phyloP scores from a whole-genome alignment of 345 rosid species.

The Hibiscus syriacus region DNA sequence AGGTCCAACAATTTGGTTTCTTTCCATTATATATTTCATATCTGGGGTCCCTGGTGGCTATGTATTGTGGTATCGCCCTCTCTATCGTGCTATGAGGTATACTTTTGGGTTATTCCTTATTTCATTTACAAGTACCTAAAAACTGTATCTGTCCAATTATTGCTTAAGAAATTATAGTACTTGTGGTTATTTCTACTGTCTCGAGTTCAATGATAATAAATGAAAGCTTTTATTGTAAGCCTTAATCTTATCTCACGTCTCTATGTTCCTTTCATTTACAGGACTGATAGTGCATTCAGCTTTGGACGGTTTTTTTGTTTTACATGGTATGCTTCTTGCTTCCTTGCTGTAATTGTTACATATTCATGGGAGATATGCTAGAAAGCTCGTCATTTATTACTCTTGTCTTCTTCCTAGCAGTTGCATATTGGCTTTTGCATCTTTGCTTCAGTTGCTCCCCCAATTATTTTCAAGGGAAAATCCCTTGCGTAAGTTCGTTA shows the following conservation, averaged over 20 bases:
- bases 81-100: slow-evolving; percentile 98
- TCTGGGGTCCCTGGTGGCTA: slow-evolving; percentile 92
- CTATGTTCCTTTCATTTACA: slow-evolving; percentile 28
- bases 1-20: slow-evolving; percentile 96
- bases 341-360: slow-evolving; percentile 2
- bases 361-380: slow-evolving; percentile 8
- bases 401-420: slow-evolving; percentile 38
- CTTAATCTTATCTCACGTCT: background rate
- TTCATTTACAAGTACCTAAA: background rate
- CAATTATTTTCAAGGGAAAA: slow-evolving; percentile 91
- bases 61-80: slow-evolving; percentile 89
- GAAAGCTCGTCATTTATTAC: slow-evolving; percentile 11
- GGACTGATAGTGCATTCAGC: slow-evolving; percentile 97
- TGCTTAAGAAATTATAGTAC: background rate
- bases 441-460: slow-evolving; percentile 87
- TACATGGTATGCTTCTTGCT: slow-evolving; percentile 51
- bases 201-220: background rate
- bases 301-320: slow-evolving; percentile 83
- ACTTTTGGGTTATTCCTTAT: background rate
- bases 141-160: background rate
- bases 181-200: background rate
- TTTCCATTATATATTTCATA: slow-evolving; percentile 83
- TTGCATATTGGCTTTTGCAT: slow-evolving; percentile 81
- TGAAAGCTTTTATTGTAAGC: background rate
- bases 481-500: slow-evolving; percentile 68